Conservation (phyloP, 2,329 filamentous ascomycete species). For the Talaromyces piceae region DNA sequence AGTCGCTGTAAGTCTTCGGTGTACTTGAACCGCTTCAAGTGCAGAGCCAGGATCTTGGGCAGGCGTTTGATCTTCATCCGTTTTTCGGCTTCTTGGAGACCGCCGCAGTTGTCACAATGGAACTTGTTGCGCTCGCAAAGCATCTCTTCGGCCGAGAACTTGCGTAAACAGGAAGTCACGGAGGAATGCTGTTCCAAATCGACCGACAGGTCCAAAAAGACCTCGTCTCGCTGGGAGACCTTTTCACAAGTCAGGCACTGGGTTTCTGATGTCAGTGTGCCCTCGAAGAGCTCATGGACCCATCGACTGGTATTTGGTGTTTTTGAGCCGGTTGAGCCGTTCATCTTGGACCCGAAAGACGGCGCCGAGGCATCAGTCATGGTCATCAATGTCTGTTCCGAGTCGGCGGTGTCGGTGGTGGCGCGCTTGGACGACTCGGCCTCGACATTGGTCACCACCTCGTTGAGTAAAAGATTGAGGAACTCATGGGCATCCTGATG, state of each 20-base stretch:
- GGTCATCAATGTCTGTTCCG: constrained; percentile 44
- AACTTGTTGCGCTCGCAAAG: constrained; percentile 98
- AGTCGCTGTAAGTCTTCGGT: constrained; percentile 89
- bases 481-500: constrained; percentile 99
- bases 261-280: constrained; percentile 88
- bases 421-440: constrained; percentile 58
- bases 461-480: constrained; percentile 87
- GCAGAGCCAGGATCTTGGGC: constrained; percentile 82
- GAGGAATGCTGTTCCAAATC: constrained; percentile 93
- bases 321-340: constrained; percentile 32
- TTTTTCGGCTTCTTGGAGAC: constrained; percentile 95
- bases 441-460: constrained; percentile 91
- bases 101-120: constrained; percentile 94
- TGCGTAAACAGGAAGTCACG: constrained; percentile 86
- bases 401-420: constrained; percentile 38
- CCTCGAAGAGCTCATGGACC: constrained; percentile 97
- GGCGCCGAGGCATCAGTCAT: constrained; percentile 29
- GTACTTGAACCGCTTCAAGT: constrained; percentile 97
- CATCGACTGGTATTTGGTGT: constrained; percentile 67
- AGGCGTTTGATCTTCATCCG: constrained; percentile 97
- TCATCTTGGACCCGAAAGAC: constrained; percentile 15
- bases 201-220: constrained; percentile 91
- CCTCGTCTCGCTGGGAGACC: constrained; percentile 87
- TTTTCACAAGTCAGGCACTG: constrained; percentile 95
- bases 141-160: constrained; percentile 98